phyloP scores from a whole-genome alignment of 371 early-diverging fungal genomes.

The Parasitella parasitica region DNA sequence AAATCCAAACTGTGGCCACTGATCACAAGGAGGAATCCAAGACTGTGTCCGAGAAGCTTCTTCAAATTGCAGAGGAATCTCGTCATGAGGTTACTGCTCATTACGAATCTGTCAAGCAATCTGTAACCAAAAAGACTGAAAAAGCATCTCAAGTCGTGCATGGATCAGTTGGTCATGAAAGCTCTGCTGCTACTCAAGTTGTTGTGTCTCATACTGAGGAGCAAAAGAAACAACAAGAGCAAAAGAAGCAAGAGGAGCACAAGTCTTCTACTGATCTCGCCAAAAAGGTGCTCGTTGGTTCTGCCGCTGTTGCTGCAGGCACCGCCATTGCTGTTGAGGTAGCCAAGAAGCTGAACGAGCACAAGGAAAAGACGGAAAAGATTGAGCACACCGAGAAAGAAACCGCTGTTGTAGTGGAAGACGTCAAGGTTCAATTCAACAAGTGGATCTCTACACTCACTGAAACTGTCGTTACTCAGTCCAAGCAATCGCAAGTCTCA shows the following conservation, averaged over 20 bases:
- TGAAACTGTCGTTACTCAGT: constrained; percentile 12
- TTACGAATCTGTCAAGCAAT: constrained; percentile 9
- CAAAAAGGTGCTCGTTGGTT: constrained; percentile 26
- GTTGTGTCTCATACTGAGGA: neutral
- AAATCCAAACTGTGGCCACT: constrained; percentile 14
- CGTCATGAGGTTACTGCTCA: constrained; percentile 20
- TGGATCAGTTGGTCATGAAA: neutral
- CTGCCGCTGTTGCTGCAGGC: constrained; percentile 29
- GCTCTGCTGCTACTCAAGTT: constrained; percentile 7
- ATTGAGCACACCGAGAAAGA: constrained; percentile 8
- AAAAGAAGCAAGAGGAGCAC: constrained; percentile 14
- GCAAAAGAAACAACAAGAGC: neutral
- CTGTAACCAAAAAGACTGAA: constrained; percentile 11
- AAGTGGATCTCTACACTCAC: constrained; percentile 27
- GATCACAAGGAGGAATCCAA: constrained; percentile 14
- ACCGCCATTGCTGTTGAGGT: constrained; percentile 25
- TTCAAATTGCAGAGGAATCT: constrained; percentile 27
- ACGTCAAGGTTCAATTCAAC: constrained; percentile 26
- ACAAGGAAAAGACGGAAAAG: constrained; percentile 21
- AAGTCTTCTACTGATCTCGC: constrained; percentile 19
- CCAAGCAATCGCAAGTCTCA: constrained; percentile 16
- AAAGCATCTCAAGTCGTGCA: constrained; percentile 4
- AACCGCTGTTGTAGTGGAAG: constrained; percentile 15
- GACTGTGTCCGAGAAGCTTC: constrained; percentile 15
- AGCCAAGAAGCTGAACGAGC: constrained; percentile 24